phyloP scores from a whole-genome alignment of 805 yeast genomes.

The Debaryomyces prosopidis region DNA sequence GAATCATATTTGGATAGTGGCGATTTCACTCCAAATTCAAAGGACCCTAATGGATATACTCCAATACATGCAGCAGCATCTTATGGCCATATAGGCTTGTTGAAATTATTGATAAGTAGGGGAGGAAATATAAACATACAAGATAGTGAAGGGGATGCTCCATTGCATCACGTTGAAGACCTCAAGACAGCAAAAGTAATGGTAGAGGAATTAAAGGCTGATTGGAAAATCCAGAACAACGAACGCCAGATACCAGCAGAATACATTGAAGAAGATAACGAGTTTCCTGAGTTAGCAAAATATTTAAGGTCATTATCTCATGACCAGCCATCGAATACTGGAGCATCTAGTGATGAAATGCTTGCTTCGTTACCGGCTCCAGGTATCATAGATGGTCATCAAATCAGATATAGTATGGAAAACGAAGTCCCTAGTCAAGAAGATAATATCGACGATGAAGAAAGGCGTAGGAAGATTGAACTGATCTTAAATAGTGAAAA shows the following conservation, averaged over 20 bases:
- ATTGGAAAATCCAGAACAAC: slow-evolving; percentile 58
- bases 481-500: slow-evolving; percentile 75
- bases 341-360: slow-evolving; percentile 5
- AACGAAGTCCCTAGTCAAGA: slow-evolving; percentile 31
- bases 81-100: slow-evolving; percentile 75
- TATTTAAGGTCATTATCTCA: slow-evolving; percentile 53
- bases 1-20: slow-evolving; percentile 53
- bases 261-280: slow-evolving; percentile 81
- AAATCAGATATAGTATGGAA: slow-evolving; percentile 59
- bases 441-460: slow-evolving; percentile 46
- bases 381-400: slow-evolving; percentile 45
- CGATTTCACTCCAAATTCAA: slow-evolving; percentile 60
- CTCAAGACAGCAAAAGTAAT: slow-evolving; percentile 61
- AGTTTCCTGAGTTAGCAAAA: slow-evolving; percentile 72
- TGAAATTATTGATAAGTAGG: slow-evolving; percentile 51
- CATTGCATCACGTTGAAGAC: slow-evolving; percentile 87
- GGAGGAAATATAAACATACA: slow-evolving; percentile 83
- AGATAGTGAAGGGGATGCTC: slow-evolving; percentile 93
- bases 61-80: slow-evolving; percentile 98
- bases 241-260: slow-evolving; percentile 77
- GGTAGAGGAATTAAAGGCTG: slow-evolving; percentile 69
- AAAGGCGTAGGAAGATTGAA: slow-evolving; percentile 63
- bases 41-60: slow-evolving; percentile 93
- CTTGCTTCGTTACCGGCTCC: slow-evolving; percentile 32
- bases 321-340: slow-evolving; percentile 19